These are phyloP conservation scores for Mesembryanthemum crystallinum DNA, from an alignment of 148 eudicot genomes.

Conservation along the genomic window DNA sequence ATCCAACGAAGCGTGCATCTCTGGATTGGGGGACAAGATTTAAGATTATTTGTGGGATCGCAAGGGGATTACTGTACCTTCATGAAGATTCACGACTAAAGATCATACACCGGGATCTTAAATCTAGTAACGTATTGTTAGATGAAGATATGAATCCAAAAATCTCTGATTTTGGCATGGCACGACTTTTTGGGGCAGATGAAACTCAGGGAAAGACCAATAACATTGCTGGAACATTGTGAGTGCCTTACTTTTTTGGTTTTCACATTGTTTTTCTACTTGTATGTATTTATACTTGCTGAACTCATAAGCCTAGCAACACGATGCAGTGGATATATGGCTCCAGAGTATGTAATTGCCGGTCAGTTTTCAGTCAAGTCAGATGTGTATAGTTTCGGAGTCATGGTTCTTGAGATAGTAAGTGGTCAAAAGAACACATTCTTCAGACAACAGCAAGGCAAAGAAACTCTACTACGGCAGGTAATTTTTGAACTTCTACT, in stretches of 20 bases:
- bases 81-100: conserved; percentile 31
- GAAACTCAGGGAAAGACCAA: conserved; percentile 31
- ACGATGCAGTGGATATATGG: conserved; percentile 33
- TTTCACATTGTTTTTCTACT: too few relatives aligned
- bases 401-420: conserved; percentile 32
- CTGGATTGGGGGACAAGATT: conserved; percentile 20
- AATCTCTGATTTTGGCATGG: conserved; percentile 35
- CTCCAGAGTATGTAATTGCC: conserved; percentile 33
- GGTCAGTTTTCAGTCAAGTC: conserved; percentile 37
- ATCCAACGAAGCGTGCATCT: conserved; percentile 15
- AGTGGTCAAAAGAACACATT: conserved; percentile 28
- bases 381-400: conserved; percentile 39
- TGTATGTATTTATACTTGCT: neutral
- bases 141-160: conserved; percentile 36
- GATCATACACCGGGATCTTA: conserved; percentile 32
- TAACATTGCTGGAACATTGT: conserved; percentile 28
- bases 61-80: conserved; percentile 24
- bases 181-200: conserved; percentile 32
- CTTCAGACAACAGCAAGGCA: neutral
- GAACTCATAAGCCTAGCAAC: neutral
- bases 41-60: conserved; percentile 24
- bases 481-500: conserved; percentile 10
- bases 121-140: conserved; percentile 31
- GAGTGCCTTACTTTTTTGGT: neutral
- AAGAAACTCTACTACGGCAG: conserved; percentile 25